Base-by-base conservation (phyloP, 495 filamentous ascomycete genomes). In the Cairneyella variabilis region DNA sequence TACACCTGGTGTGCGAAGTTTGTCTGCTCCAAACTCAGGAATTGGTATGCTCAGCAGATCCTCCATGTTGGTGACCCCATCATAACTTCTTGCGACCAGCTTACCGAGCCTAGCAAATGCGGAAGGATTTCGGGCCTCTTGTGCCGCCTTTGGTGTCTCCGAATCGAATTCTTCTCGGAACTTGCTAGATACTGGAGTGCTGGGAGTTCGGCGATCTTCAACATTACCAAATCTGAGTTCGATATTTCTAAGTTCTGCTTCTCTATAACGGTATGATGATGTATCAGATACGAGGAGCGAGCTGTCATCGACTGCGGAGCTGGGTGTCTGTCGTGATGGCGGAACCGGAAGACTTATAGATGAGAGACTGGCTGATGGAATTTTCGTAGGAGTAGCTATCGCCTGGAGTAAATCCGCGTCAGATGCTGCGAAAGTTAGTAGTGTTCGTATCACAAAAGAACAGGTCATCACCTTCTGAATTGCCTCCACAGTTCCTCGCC, bases 141-240 rank as follows among this genome's bases (percentile, higher is more conserved):
- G n/a, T 12, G 40, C 23, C 14, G 28, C 12, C 2, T 10, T 3
- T 6, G 7, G 22, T 22, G 18, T 8, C 23, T 48, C 44, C 5
- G 47, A 30, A 22, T 59, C 56, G 39, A 60, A 64, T 28, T 60
- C 57, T 46, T 64, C 61, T 22, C 52, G 44, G 28, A 60, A 60
- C 21, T 58, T 64, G 26, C 57, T 64, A 1, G 56, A 59, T 5
- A 51, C 44, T 10, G 60, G 60, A n/a, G 60, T 60, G 36, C 51
- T 56, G 11, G 52, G 47, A 22, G 20, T 45, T 14, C 48, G 37
- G 17, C 48, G 14, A 38, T 47, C 48, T 6, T 53, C 49, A 26
- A 37, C 21, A 5, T 40, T 39, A 21, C 48, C 36, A 37, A 62
- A 62, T 20, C 56, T 27, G 5, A 23, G 23, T 39, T 59, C 27